Base-by-base conservation (phyloP, 495 filamentous ascomycete genomes). In the Penicillium goetzii region DNA sequence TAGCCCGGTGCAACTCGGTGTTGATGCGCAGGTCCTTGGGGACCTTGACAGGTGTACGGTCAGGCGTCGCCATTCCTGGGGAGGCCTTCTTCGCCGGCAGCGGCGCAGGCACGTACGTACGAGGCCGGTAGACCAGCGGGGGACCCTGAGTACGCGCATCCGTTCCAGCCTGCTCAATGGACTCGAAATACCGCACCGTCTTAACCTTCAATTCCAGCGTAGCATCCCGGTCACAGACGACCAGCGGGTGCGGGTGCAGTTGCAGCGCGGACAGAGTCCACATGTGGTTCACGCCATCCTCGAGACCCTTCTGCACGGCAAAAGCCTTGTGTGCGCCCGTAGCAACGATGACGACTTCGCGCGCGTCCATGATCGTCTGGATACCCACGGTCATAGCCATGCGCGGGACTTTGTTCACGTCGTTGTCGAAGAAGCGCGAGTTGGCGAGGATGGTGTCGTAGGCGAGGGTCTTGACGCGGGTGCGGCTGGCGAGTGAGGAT, bases 391-490 rank as follows among this genome's bases (percentile, higher is more conserved):
- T 96, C 78, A 94, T 75, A 10, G 91, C 90, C 89, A 90, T 91
- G 70, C 86, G 88, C 28, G 92, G 92, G 43, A 94, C 91, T 71
- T 89, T 84, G 56, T 73, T 74, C 43, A 92, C 69, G 66, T 93
- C 89, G 60, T 90, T 85, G 63, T 75, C 85, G 72, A 96, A 96
- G 81, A 96, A 96, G 59, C 92, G 82, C 28, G 87, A 90, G 72
- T 96, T 96, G 60, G 90, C 92, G 12, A 93, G 72, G 63, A 96
- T 92, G 19, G 92, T 96, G 74, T 93, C 91, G 68, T 93, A 92
- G 8, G 92, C 90, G 38, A 96, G 78, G 1, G 92, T 94, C 83
- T 94, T 94, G 68, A 93, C 90, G 49, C 91, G 84, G 5, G 92
- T 94, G 43, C 90, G 84, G 26, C 89, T 92, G 63, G 84, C 87